Base-by-base conservation (phyloP, 2,329 filamentous ascomycete genomes). In the Chrysosporium queenslandicum region DNA sequence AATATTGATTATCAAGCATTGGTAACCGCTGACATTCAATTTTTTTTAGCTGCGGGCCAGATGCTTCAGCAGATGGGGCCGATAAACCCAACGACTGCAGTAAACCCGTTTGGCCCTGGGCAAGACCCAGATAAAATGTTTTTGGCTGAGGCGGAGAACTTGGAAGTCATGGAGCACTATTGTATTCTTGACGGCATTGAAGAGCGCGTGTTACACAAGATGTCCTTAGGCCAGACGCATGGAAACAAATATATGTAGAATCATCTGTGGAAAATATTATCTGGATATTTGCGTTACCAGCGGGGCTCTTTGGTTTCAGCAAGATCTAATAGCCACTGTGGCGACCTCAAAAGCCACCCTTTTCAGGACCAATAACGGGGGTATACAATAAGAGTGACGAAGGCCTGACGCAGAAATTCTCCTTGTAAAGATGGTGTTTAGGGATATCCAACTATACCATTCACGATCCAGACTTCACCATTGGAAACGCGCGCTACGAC, bases 101-200 rank as follows among this genome's bases (percentile, higher is more conserved):
- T 70, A 41, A 74, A 90, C 64, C 85, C 92, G 74, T 94, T 95
- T 69, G 89, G 87, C 27, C 90, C 92, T 0, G 90, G 91, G 21
- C 85, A 92, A 63, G 94, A 98, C 66, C 88, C 90, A 0, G 86
- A 97, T 71, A 98, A 98, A 77, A 80, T 95, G 67, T 98, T 96
- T 71, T 77, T 85, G 67, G 87, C 77, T 43, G 92, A 98, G 72
- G 87, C 87, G 2, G 92, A 98, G 76, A 98, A 98, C 69, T 70
- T 98, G 57, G 90, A 94, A 61, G 92, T 98, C 21, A 79, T 94
- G 63, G 90, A 95, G 67, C 91, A 97, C 69, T 86, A 88, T 66
- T 96, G 87, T 63, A 87, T 96, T 57, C 73, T 97, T 54, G 87
- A 94, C 61, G 85, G 85, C 16, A 84, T 96, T 53, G 90, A 96